Base-by-base conservation (phyloP, 345 rosid species). In the Gossypium arboreum region DNA sequence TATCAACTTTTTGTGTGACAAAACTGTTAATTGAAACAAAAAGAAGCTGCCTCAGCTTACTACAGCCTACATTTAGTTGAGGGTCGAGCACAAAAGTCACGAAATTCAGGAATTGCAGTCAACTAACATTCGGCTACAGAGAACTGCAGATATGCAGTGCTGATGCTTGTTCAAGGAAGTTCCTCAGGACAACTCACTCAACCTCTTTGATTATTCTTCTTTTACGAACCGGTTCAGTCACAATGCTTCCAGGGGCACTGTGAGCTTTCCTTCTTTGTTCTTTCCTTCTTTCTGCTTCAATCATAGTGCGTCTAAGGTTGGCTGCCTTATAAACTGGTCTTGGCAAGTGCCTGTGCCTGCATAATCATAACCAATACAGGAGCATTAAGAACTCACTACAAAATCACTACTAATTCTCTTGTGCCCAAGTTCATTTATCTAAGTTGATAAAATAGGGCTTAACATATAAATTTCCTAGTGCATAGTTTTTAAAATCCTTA, bases 271-370 rank as follows among this genome's bases (percentile, higher is more conserved):
- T 86, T 74, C 90, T 87, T n/a, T 86, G 90, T 20, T 85, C 91
- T 85, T 93, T 96, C 81, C 83, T 89, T 77, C 84, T 93, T 81
- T 88, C 87, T 2, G 97, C 86, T 22, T 92, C 95, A 25, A 77
- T 81, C 81, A 86, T 76, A 0, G 86, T 79, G 61, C 91, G 85
- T 12, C 83, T 79, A 13, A 84, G 75, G 10, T 29, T 68, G 54
- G 73, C 79, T 8, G 97, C 95, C 85, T 87, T 92, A 86, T 81
- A 88, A 84, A 96, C 86, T 72, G 98, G 86, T 81, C 86, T 96
- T 0, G 98, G 97, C 82, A 93, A 83, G 81, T 92, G 98, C 81
- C 94, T 89, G 78, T 96, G 93, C 86, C 98, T 94, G 93, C 77
- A 81, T 56, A 73, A 81, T 65, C 72, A 78, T 64, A 48, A 68